phyloP scores from a whole-genome alignment of 164 flowering plant species.

The Sextonia rubra region DNA sequence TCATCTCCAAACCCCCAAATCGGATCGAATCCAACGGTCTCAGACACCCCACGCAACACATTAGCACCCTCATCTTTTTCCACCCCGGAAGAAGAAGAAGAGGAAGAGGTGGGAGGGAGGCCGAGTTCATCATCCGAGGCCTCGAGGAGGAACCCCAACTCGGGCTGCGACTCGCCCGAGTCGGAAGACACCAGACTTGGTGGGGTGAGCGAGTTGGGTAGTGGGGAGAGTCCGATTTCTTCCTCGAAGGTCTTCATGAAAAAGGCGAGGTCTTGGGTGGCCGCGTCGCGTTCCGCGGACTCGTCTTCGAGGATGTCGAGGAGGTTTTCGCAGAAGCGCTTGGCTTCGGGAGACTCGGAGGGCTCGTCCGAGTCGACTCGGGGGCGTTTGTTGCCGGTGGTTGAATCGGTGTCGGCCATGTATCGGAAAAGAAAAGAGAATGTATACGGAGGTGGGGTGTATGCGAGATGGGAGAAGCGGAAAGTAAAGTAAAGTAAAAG shows the following conservation, averaged over 20 bases:
- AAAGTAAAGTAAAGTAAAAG: not conserved
- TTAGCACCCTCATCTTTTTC: not conserved
- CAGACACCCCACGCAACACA: constrained; percentile 13
- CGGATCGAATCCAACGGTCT: constrained; percentile 25
- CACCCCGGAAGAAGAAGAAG: constrained; percentile 13
- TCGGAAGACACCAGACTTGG: constrained; percentile 17
- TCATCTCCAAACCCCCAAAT: constrained; percentile 53
- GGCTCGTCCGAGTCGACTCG: constrained; percentile 33
- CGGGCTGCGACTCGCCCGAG: constrained; percentile 38
- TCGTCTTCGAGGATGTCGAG: constrained; percentile 42
- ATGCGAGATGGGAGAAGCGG: not conserved
- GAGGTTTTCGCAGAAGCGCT: constrained; percentile 46
- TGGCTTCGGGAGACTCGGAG: constrained; percentile 41
- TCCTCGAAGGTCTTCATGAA: constrained; percentile 60
- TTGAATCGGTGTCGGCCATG: constrained; percentile 13
- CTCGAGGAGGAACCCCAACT: constrained; percentile 57
- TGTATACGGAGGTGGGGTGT: constrained; percentile 8
- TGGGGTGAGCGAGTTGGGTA: not conserved
- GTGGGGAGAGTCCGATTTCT: constrained; percentile 28
- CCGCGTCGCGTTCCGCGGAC: constrained; percentile 14
- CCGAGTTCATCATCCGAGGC: constrained; percentile 90
- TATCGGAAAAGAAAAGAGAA: not conserved
- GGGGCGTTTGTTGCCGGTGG: constrained; percentile 27
- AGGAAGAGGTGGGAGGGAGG: constrained; percentile 45
- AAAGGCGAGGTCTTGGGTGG: constrained; percentile 44